Percentiles rank a stretch among this genome's conserved stretches.
phyloP scores from a whole-genome alignment of 805 yeast genomes.

The Tetrapisispora fleetii region DNA sequence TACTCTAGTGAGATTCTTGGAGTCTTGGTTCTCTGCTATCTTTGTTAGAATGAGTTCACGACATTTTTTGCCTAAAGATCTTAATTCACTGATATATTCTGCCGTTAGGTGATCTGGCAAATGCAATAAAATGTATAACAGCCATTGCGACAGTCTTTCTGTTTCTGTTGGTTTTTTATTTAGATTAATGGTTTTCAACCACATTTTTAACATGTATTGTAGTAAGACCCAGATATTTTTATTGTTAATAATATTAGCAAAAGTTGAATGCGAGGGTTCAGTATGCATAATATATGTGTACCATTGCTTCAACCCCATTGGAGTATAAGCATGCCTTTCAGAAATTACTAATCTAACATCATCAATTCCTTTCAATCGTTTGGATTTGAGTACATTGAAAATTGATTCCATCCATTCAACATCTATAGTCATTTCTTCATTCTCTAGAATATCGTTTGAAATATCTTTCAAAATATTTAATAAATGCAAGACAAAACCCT shows the following conservation, averaged over 20 bases:
- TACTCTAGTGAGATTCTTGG: not conserved
- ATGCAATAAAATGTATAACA: constrained; percentile 20
- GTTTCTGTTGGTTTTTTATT: constrained; percentile 8
- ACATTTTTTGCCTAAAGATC: constrained; percentile 25
- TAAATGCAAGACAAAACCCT: constrained; percentile 10
- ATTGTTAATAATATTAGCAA: constrained; percentile 8
- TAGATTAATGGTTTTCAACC: constrained; percentile 15
- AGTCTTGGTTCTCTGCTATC: not conserved
- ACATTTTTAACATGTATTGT: constrained; percentile 20
- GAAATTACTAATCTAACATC: constrained; percentile 14
- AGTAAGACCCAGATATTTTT: constrained; percentile 18
- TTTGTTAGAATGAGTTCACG: constrained; percentile 3
- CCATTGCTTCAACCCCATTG: constrained; percentile 25
- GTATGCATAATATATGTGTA: constrained; percentile 17
- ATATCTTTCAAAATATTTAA: constrained; percentile 11
- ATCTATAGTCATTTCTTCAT: constrained; percentile 14
- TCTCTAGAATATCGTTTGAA: constrained; percentile 2
- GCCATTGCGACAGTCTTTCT: constrained; percentile 15
- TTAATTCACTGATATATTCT: constrained; percentile 17
- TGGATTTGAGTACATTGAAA: constrained; percentile 6
- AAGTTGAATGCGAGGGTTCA: constrained; percentile 19
- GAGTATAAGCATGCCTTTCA: constrained; percentile 5
- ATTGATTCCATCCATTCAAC: constrained; percentile 16
- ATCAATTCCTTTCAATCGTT: constrained; percentile 9
- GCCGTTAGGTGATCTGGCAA: constrained; percentile 20